These are phyloP conservation scores for Pyrenula massariospora DNA, from an alignment of 495 filamentous ascomycete genomes.

Conservation along the genomic window DNA sequence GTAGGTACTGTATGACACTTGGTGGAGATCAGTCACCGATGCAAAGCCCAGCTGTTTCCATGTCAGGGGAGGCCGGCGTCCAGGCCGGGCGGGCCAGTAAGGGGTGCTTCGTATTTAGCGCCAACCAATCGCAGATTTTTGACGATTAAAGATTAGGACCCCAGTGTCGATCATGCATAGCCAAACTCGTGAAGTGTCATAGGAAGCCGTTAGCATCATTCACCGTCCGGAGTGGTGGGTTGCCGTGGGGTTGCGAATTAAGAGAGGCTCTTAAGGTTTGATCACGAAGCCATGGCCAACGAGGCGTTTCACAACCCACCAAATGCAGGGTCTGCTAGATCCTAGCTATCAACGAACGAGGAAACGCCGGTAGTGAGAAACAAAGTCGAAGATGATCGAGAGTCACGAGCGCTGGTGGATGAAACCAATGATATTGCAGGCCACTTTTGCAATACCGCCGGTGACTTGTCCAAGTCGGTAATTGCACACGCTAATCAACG, in stretches of 20 bases:
- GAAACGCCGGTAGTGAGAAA: background rate
- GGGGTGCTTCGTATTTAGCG: background rate
- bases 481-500: no score
- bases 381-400: background rate
- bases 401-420: background rate
- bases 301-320: background rate
- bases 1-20: background rate
- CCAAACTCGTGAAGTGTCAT: background rate
- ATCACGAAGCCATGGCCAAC: background rate
- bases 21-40: background rate
- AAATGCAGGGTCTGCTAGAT: background rate
- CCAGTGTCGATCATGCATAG: background rate
- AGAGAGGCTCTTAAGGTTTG: background rate
- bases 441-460: no score
- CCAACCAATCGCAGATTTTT: background rate
- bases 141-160: background rate
- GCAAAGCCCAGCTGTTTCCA: background rate
- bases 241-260: background rate
- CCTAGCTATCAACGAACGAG: background rate
- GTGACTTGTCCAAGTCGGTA: no score
- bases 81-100: background rate
- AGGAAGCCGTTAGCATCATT: background rate
- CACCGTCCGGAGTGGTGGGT: background rate
- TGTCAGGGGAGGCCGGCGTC: background rate
- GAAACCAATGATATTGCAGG: no score